phyloP scores from a whole-genome alignment of 78 protist genomes.

The Polysphondylium violaceum region DNA sequence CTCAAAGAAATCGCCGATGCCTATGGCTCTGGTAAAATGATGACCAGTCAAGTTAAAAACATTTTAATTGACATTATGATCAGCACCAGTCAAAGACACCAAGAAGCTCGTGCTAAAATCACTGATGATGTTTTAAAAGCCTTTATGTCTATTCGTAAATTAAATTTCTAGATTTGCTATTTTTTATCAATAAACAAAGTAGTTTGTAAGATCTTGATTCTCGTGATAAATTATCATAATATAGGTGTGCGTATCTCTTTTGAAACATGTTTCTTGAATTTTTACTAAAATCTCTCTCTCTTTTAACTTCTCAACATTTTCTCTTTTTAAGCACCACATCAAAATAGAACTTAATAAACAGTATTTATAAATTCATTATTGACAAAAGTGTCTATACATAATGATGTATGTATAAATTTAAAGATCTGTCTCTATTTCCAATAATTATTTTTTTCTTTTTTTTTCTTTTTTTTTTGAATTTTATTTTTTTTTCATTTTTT shows the following conservation, averaged over 20 bases:
- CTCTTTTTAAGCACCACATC: background rate
- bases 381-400: background rate
- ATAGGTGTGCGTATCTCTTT: no score
- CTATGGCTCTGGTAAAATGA: slow-evolving; percentile 92
- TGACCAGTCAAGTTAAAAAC: slow-evolving; percentile 93
- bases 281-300: no score
- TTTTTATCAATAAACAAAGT: background rate
- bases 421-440: no score
- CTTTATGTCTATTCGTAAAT: slow-evolving; percentile 67
- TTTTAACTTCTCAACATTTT: background rate
- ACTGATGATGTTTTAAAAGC: slow-evolving; percentile 72
- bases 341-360: background rate
- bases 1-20: slow-evolving; percentile 81
- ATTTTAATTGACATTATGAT: slow-evolving; percentile 75
- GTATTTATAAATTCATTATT: background rate
- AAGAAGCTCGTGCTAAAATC: slow-evolving; percentile 72
- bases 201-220: background rate
- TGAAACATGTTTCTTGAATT: no score
- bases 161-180: slow-evolving; percentile 3
- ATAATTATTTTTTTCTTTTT: no score
- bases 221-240: background rate
- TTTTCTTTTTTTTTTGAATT: no score
- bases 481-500: no score
- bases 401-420: no score
- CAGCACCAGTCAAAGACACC: slow-evolving; percentile 40